These are phyloP conservation scores for Lolium perenne DNA, from an alignment of 176 grass and related monocot species.

Conservation along the genomic window DNA sequence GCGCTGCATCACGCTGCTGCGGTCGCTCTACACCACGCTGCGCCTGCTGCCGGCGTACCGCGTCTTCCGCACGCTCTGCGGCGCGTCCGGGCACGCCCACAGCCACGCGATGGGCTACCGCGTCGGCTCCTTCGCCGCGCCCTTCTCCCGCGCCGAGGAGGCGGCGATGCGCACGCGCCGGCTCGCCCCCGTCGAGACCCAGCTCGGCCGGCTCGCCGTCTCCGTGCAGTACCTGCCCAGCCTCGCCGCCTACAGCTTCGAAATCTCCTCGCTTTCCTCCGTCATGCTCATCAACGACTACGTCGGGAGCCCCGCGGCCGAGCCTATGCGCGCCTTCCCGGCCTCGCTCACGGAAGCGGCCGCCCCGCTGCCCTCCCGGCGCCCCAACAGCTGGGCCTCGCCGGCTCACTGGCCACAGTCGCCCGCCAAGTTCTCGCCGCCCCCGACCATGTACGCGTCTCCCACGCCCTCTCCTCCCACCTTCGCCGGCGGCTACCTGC, in stretches of 20 bases:
- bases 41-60: conserved; percentile 82
- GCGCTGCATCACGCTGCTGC: conserved; percentile 77
- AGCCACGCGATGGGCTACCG: conserved; percentile 84
- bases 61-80: conserved; percentile 66
- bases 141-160: conserved; percentile 83
- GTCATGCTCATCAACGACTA: conserved; percentile 82
- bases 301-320: conserved; percentile 76
- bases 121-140: conserved; percentile 75
- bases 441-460: conserved; percentile 59
- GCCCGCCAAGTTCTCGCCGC: conserved; percentile 71
- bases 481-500: conserved; percentile 62
- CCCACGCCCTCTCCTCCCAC: conserved; percentile 83
- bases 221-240: conserved; percentile 79
- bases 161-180: conserved; percentile 52
- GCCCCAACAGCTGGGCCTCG: conserved; percentile 65
- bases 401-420: conserved; percentile 52
- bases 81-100: conserved; percentile 60
- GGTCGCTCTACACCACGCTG: conserved; percentile 75
- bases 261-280: conserved; percentile 59
- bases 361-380: conserved; percentile 38
- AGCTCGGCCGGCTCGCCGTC: conserved; percentile 75
- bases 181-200: conserved; percentile 75
- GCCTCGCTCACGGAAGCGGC: conserved; percentile 59
- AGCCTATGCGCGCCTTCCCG: conserved; percentile 74
- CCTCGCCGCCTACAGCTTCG: conserved; percentile 74